Evolutionary conservation across 148 eudicot species (phyloP), one percentile per base, ranked within the genome.

Genomic region (Cornus florida): DNA sequence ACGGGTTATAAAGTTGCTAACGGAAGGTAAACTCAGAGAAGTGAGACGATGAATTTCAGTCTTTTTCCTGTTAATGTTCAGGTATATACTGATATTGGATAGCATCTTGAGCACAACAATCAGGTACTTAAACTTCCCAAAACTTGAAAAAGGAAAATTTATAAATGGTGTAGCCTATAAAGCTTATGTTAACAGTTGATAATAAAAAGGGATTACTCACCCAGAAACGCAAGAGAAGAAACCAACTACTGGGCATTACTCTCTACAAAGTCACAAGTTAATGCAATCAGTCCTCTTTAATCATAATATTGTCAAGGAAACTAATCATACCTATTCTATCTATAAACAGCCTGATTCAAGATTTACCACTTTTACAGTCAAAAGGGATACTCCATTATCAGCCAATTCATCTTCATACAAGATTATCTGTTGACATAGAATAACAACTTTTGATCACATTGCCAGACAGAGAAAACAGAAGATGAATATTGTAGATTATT

Each of bases 201-300:
- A 48, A 57, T 22, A 38, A 59, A 35, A 70, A 14, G 50, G 32
- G n/a, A 17, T 23, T n/a, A 85, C 98, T 90, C 85, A 94, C 97
- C 98, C 98, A 94, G 81, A 88, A 94, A 82, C 97, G 97, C 83
- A 95, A 85, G 74, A 95, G 97, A 82, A 95, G 90, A 85, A 89
- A 95, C 98, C 97, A 95, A 71, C 96, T 90, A 75, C 95, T 95
- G 22, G 97, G 94, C 96, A 91, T 93, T 75, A 95, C 97, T 82
- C 98, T 91, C 97, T 93, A 87, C 86, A 90, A 76, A 78, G 72
- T 38, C 71, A 84, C 8, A 66, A 80, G 66, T 7, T 31, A 67
- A 59, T 60, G 41, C 24, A 56, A 57, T 87, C 68, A 86, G 81
- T 59, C 81, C 78, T 59, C 76, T 7, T 33, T 70, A 50, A 80